A percentile compares a stretch with the other conserved stretches of the same genome.
phyloP scores from a whole-genome alignment of 2,329 filamentous ascomycete genomes.

The Cytospora leucostoma region DNA sequence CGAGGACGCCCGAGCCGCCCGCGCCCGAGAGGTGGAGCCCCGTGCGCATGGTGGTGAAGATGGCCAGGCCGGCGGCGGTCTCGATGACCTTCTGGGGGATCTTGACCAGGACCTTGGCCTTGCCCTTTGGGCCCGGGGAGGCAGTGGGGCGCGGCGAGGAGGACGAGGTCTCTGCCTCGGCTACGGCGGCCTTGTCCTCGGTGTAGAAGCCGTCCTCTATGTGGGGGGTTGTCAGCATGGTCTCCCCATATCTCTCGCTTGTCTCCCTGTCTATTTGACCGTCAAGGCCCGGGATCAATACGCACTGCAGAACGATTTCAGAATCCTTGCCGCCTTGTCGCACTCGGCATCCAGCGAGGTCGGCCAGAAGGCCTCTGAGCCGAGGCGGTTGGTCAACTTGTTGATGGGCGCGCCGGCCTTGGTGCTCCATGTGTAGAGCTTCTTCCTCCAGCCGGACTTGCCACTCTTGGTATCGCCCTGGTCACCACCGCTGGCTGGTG shows the following conservation, averaged over 20 bases:
- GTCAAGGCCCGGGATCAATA: not conserved
- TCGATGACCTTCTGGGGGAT: conserved; percentile 49
- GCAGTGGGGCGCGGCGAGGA: conserved; percentile 24
- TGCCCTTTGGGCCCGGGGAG: conserved; percentile 31
- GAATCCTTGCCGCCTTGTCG: conserved; percentile 74
- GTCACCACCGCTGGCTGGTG: not conserved
- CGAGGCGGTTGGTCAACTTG: conserved; percentile 60
- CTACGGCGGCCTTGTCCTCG: conserved; percentile 21
- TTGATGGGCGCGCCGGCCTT: conserved; percentile 63
- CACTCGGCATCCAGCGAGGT: conserved; percentile 37
- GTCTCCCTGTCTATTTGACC: conserved; percentile 18
- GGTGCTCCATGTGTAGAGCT: conserved; percentile 32
- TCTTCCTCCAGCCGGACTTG: conserved; percentile 29
- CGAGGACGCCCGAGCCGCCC: conserved; percentile 56
- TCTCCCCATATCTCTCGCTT: not conserved
- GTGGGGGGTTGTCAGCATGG: conserved; percentile 29
- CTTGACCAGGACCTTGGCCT: conserved; percentile 41
- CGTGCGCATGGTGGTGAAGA: conserved; percentile 61
- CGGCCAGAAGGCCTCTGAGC: conserved; percentile 59
- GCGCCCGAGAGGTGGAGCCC: conserved; percentile 60
- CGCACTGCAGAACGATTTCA: conserved; percentile 72
- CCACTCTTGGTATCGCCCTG: not conserved
- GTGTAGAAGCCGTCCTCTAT: conserved; percentile 40
- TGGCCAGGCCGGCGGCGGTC: conserved; percentile 57
- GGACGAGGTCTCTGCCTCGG: not conserved